These are phyloP conservation scores for Coniochaeta ligniaria DNA, from an alignment of 2,329 filamentous ascomycete species.

Conservation along the genomic window DNA sequence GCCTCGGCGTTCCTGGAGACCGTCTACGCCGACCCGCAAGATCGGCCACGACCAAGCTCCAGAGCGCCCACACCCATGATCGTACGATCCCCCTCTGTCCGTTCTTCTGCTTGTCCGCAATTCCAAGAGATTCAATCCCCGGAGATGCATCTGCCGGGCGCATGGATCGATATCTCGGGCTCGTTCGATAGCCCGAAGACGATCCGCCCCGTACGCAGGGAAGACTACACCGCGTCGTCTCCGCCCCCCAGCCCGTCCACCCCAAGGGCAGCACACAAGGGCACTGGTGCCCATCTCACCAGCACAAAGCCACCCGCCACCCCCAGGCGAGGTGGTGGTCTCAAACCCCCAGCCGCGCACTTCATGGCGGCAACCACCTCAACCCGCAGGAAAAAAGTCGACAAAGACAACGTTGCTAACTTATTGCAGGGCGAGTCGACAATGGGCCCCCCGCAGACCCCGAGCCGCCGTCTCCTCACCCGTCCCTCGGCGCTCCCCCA, in stretches of 20 bases:
- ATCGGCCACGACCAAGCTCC: conserved; percentile 50
- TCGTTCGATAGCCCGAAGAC: conserved; percentile 29
- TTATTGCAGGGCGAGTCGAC: conserved; percentile 39
- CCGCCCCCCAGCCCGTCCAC: conserved; percentile 4
- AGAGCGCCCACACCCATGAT: conserved; percentile 64
- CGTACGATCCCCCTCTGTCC: conserved; percentile 42
- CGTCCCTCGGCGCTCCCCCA: conserved; percentile 66
- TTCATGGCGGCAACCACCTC: conserved; percentile 39
- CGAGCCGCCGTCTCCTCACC: conserved; percentile 52
- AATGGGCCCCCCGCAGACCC: conserved; percentile 42
- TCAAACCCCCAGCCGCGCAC: conserved; percentile 21
- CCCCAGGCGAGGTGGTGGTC: background rate
- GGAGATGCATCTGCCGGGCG: background rate
- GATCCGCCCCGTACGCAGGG: conserved; percentile 33
- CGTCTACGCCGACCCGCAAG: conserved; percentile 57
- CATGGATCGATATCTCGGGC: background rate
- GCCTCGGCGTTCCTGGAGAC: conserved; percentile 73
- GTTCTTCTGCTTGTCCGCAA: conserved; percentile 27
- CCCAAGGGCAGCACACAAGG: background rate
- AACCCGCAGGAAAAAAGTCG: conserved; percentile 32
- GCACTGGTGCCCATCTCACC: background rate
- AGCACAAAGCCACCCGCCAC: background rate
- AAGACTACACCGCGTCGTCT: conserved; percentile 11
- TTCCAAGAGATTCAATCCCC: background rate
- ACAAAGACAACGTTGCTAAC: conserved; percentile 30